Percentiles rank a stretch among this genome's conserved stretches.
These are phyloP conservation scores for Ascochyta viciae-villosae DNA, from an alignment of 2,329 filamentous ascomycete species.

Conservation along the genomic window DNA sequence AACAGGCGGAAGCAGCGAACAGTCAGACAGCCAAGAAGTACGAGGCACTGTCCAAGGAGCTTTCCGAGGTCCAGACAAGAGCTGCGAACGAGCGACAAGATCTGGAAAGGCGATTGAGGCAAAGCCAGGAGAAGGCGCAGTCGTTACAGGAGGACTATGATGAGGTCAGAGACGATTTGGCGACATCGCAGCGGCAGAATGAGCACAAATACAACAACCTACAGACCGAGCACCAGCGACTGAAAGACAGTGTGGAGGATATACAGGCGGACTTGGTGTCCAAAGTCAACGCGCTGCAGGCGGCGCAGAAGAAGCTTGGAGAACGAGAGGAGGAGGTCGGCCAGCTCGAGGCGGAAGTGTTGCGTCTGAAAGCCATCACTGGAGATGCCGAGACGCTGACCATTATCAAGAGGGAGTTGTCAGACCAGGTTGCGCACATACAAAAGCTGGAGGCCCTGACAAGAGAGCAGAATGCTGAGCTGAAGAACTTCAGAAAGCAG, in stretches of 20 bases:
- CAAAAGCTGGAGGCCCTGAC: constrained; percentile 81
- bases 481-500: constrained; percentile 80
- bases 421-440: constrained; percentile 92
- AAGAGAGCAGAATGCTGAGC: constrained; percentile 77
- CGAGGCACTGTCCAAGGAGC: constrained; percentile 61
- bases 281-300: constrained; percentile 64
- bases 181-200: constrained; percentile 72
- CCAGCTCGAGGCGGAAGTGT: constrained; percentile 79
- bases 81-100: constrained; percentile 62
- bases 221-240: constrained; percentile 64
- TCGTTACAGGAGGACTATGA: constrained; percentile 81
- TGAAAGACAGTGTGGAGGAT: constrained; percentile 67
- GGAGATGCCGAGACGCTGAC: constrained; percentile 85
- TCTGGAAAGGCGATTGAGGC: constrained; percentile 63
- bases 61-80: constrained; percentile 62
- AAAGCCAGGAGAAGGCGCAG: constrained; percentile 72
- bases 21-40: constrained; percentile 61
- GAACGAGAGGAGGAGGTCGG: constrained; percentile 76
- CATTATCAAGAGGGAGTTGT: constrained; percentile 85
- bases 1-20: constrained; percentile 63
- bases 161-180: constrained; percentile 77
- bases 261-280: constrained; percentile 65
- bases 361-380: constrained; percentile 83
- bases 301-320: constrained; percentile 70
- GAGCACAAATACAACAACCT: constrained; percentile 66